Conservation (phyloP, 2,329 filamentous ascomycete genomes). For the Penicillium janthinellum region DNA sequence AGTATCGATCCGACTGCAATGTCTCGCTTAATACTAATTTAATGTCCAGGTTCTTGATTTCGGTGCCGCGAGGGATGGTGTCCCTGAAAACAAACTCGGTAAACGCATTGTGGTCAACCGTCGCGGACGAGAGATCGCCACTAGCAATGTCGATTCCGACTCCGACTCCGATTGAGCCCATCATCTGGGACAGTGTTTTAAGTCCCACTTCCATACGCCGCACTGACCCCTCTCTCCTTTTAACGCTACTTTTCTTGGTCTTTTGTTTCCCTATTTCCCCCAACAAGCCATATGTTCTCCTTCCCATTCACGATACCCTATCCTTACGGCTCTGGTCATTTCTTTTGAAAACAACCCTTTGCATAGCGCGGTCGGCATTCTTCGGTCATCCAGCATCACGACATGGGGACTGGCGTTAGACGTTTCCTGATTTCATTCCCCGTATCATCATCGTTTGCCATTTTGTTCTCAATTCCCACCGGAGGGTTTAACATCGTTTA, state of each 20-base stretch:
- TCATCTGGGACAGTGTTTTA: constrained; percentile 2
- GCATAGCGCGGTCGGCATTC: constrained; percentile 45
- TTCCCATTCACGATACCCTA: constrained; percentile 42
- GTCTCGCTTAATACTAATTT: constrained; percentile 15
- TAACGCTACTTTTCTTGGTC: constrained; percentile 11
- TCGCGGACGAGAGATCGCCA: constrained; percentile 40
- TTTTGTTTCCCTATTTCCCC: constrained; percentile 17
- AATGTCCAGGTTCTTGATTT: constrained; percentile 84
- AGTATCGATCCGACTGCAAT: constrained; percentile 37
- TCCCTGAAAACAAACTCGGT: constrained; percentile 74
- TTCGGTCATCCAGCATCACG: constrained; percentile 38
- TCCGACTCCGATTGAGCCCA: constrained; percentile 30
- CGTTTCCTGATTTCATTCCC: constrained; percentile 25
- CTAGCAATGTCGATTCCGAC: constrained; percentile 36
- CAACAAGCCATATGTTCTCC: constrained; percentile 9
- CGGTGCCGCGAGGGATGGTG: constrained; percentile 86
- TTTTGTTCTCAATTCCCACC: not conserved
- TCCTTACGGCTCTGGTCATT: constrained; percentile 33
- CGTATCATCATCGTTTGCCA: not conserved
- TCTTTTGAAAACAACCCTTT: constrained; percentile 34
- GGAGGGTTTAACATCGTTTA: not conserved
- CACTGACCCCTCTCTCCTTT: constrained; percentile 1
- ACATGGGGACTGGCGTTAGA: constrained; percentile 35
- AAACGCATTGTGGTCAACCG: constrained; percentile 64
- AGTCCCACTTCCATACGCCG: not conserved